Evolutionary conservation across 2,329 filamentous ascomycete species (phyloP).

Genomic region (Fusarium subtropicale): DNA sequence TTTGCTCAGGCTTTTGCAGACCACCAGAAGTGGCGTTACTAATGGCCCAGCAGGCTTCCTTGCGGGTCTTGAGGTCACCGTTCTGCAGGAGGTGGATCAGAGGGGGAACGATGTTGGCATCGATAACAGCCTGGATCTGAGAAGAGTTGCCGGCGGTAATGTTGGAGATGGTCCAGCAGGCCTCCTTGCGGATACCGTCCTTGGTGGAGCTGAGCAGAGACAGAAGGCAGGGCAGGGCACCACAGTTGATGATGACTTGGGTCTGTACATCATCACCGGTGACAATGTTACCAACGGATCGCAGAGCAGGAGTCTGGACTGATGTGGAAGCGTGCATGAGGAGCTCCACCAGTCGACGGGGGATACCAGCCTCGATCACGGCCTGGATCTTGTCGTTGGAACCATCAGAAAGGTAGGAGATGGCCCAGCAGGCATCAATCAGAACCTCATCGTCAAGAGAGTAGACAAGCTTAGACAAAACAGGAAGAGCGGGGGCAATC

Average conservation of each 20-base stretch:
- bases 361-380: slow-evolving; percentile 97
- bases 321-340: slow-evolving; percentile 98
- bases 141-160: slow-evolving; percentile 97
- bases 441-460: slow-evolving; percentile 98
- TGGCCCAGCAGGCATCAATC: slow-evolving; percentile 99
- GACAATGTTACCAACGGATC: slow-evolving; percentile 98
- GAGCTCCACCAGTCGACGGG: slow-evolving; percentile 93
- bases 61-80: slow-evolving; percentile 98
- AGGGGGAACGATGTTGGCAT: slow-evolving; percentile 96
- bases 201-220: slow-evolving; percentile 96
- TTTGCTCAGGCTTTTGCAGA: slow-evolving; percentile 98
- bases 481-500: slow-evolving; percentile 94
- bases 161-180: slow-evolving; percentile 99
- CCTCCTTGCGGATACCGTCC: slow-evolving; percentile 98
- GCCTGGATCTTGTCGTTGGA: slow-evolving; percentile 99
- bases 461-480: slow-evolving; percentile 97
- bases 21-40: slow-evolving; percentile 98
- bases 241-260: slow-evolving; percentile 99
- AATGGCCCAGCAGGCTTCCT: slow-evolving; percentile 99
- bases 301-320: slow-evolving; percentile 95
- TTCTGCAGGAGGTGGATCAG: slow-evolving; percentile 96
- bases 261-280: slow-evolving; percentile 99
- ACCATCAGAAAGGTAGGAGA: slow-evolving; percentile 97
- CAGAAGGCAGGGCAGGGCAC: slow-evolving; percentile 89
- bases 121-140: slow-evolving; percentile 96